A percentile compares a stretch with the other conserved stretches of the same genome.
phyloP scores from a whole-genome alignment of 2,329 filamentous ascomycete species.

The Pseudogymnoascus sp. region DNA sequence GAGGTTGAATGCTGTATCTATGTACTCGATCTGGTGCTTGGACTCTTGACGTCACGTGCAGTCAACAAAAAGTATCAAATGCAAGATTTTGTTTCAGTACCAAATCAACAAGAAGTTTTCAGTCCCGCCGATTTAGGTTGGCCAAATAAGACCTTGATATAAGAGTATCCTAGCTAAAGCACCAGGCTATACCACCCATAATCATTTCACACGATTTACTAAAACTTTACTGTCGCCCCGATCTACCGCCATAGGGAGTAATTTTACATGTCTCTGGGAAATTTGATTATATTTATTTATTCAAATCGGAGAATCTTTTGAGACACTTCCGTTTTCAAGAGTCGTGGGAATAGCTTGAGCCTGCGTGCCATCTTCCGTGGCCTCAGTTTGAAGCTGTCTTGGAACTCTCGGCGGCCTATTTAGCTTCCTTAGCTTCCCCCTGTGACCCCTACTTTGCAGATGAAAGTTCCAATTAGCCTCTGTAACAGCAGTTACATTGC shows the following conservation, averaged over 20 bases:
- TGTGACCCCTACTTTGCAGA: slow-evolving; percentile 37
- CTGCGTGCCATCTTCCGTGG: background rate
- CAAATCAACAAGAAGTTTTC: too few species aligned
- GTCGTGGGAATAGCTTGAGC: background rate
- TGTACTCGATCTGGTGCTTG: too few species aligned
- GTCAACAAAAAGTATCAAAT: too few species aligned
- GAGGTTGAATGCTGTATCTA: background rate
- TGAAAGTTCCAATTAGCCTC: slow-evolving; percentile 44
- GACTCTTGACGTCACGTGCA: too few species aligned
- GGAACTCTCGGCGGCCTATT: background rate
- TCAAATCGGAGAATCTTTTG: background rate
- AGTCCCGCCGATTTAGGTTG: too few species aligned
- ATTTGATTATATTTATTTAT: background rate
- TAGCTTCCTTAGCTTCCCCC: slow-evolving; percentile 23
- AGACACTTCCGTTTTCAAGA: background rate
- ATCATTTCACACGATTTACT: too few species aligned
- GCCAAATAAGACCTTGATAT: too few species aligned
- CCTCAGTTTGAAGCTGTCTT: background rate
- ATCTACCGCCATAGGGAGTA: background rate
- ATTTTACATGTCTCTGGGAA: background rate
- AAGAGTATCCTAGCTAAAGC: too few species aligned
- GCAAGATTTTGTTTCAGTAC: too few species aligned
- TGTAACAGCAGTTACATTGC: slow-evolving; percentile 54
- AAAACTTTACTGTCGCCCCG: too few species aligned
- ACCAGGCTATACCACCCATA: too few species aligned